Evolutionary conservation across 306 rosid genomes (phyloP), one percentile per base, ranked within the genome.

Genomic region (Abrus pulchellus): DNA sequence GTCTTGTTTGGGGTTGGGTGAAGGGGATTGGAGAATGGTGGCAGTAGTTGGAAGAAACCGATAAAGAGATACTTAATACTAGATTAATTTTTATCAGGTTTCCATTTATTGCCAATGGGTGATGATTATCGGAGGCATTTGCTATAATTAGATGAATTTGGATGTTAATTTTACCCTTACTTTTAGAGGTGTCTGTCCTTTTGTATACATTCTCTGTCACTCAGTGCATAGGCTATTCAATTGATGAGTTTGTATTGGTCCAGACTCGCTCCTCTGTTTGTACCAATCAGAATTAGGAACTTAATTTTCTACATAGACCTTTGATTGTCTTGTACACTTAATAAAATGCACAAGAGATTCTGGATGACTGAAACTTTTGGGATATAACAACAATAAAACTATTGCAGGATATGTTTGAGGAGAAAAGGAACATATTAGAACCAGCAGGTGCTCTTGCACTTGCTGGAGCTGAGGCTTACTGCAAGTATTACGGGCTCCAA

Each of bases 381-480:
- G 30, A 72, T 43, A 13, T 80, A 36, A 53, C 67, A 50, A 68
- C 14, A 41, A n/a, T 81, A 10, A 75, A 77, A 75, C 83, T 85
- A 41, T 76, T 78, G 84, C 85, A 96, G 99, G 98, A 96, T 82
- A 96, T 96, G 99, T 96, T 93, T 81, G 97, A 93, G 90, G 99
- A 96, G 88, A 93, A 89, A 54, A 92, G 99, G 85, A 88, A 90
- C 90, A 93, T 96, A 67, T 79, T 96, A 77, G 99, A 96, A 88
- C 99, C 99, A 13, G 99, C 99, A 40, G 98, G 99, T 60, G 98
- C 98, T 55, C 98, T 96, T 77, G 72, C 99, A 76, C 97, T 96
- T 74, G 98, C 99, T 73, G 98, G 99, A 82, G 98, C 98, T 28
- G 98, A 90, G 88, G 98, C 99, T 83, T 96, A 96, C 90, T 93